These are phyloP conservation scores for Moesziomyces parantarcticus DNA, from an alignment of 1,284 basidiomycete genomes.

Conservation along the genomic window DNA sequence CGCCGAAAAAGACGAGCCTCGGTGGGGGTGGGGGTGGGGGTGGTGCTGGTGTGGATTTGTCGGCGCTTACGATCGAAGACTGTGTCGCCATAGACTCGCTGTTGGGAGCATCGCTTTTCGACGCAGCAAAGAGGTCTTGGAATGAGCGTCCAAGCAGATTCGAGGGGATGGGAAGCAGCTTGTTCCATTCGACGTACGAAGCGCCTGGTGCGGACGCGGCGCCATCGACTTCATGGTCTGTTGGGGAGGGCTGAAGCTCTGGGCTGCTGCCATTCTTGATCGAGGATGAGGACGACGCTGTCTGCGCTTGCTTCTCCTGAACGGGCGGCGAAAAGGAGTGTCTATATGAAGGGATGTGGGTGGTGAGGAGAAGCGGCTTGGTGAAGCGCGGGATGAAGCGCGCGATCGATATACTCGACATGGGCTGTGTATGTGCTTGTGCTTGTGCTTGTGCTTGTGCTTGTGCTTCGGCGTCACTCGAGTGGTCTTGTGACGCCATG, in stretches of 20 bases:
- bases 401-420: constrained; percentile 36
- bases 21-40: constrained; percentile 26
- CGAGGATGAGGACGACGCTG: background rate
- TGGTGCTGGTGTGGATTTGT: background rate
- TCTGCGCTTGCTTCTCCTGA: background rate
- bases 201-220: background rate
- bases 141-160: constrained; percentile 31
- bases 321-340: constrained; percentile 35
- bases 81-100: too few species aligned
- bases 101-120: background rate
- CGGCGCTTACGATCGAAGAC: background rate
- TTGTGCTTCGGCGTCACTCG: too few species aligned
- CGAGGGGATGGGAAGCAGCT: constrained; percentile 29
- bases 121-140: constrained; percentile 11
- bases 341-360: constrained; percentile 36
- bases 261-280: background rate
- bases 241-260: background rate
- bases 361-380: constrained; percentile 29
- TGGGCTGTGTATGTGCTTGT: too few species aligned
- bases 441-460: too few species aligned
- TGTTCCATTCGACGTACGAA: constrained; percentile 41
- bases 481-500: too few species aligned
- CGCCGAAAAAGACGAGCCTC: constrained; percentile 53
- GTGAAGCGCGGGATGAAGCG: constrained; percentile 36
- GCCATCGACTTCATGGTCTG: background rate